phyloP scores from a whole-genome alignment of 1,284 basidiomycete species.

The Fomes fomentarius region DNA sequence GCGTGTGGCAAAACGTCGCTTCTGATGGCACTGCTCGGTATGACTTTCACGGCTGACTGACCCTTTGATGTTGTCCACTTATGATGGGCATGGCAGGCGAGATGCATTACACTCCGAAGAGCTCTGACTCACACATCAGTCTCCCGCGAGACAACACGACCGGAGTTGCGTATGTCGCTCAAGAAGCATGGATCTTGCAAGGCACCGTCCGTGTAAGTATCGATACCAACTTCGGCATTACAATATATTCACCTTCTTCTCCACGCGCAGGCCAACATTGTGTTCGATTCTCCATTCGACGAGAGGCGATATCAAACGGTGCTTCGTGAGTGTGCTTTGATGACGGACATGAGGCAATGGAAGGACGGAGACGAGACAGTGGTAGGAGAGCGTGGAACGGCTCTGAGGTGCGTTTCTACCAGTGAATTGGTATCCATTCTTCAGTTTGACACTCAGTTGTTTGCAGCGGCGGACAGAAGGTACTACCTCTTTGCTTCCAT shows the following conservation, averaged over 20 bases:
- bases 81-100: conserved; percentile 39
- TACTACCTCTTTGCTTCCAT: conserved; percentile 26
- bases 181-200: conserved; percentile 75
- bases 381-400: conserved; percentile 35
- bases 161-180: conserved; percentile 73
- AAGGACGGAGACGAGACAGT: neutral
- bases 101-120: conserved; percentile 58
- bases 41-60: conserved; percentile 18
- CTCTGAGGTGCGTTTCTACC: conserved; percentile 58
- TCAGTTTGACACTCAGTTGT: too few relatives aligned
- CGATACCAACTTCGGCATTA: neutral
- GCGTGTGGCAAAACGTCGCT: conserved; percentile 54
- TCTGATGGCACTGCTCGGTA: conserved; percentile 56
- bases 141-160: conserved; percentile 52
- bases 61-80: conserved; percentile 15
- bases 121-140: conserved; percentile 59
- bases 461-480: conserved; percentile 71
- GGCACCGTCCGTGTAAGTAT: conserved; percentile 42
- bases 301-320: conserved; percentile 46
- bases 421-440: too few relatives aligned
- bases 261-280: conserved; percentile 42
- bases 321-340: conserved; percentile 22
- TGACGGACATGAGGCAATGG: conserved; percentile 33
- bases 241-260: neutral
- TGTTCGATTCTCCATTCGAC: conserved; percentile 44